Base-by-base conservation (phyloP, 2,329 filamentous ascomycete genomes). In the Aureobasidium pullulans region DNA sequence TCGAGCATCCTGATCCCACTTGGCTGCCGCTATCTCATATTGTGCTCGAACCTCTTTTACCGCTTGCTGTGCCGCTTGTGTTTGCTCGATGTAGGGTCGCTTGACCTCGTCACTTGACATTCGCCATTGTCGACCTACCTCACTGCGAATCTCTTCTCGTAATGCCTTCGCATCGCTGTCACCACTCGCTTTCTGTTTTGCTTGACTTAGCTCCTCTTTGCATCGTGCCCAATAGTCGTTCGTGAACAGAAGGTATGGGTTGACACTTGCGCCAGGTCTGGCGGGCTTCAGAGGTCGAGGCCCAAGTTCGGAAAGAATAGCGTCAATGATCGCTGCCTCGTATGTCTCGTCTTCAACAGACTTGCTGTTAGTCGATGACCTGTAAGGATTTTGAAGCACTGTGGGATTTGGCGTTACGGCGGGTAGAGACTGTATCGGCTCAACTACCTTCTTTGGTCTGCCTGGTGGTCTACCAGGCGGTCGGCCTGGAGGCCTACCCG, bases 61-160 rank as follows among this genome's bases (percentile, higher is more conserved):
- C 1, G 74, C 77, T 60, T 81, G 78, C 70, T 92, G 92, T 65
- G 90, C 87, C 56, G 80, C 80, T 58, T 85, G 80, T 4, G 88
- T 89, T 70, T 86, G 81, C 31, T 90, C 86, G 50, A 92, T 81
- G 68, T 89, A 97, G 0, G 91, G 92, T 69, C 82, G 81, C 68
- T 87, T 89, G 65, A 85, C 81, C 46, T 88, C 88, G 6, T 84
- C 79, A 1, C 80, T 74, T 0, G 89, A 85, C 52, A 89, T 87
- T 66, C 88, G 89, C 94, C 94, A 99, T 86, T 94, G 92, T 69
- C 88, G 87, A 31, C 92, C 92, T 9, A 94, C 84, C 70, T 91
- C 90, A 53, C 86, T 83, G 36, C 94, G 88, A 59, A 97, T 88
- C 68, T 96, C 90, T 67, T 85, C 81, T 43, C 83, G 79, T 2